Percentiles rank a stretch among this genome's conserved stretches.
Evolutionary conservation across 345 rosid genomes (phyloP).

Genomic region (Eutrema yunnanense): DNA sequence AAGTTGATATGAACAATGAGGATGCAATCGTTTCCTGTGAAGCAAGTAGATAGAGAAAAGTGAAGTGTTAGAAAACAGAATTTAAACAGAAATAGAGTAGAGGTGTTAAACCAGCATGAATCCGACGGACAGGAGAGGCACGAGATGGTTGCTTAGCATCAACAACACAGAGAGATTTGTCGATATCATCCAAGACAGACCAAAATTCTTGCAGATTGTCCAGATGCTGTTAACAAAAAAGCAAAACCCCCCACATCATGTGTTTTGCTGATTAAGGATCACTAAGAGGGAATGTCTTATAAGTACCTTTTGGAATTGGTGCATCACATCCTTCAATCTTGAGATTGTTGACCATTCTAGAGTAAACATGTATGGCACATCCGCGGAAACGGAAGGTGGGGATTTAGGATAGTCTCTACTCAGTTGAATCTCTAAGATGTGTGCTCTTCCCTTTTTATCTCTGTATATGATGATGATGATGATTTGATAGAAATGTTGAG

Average conservation of each 20-base stretch:
- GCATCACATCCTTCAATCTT: slow-evolving; percentile 55
- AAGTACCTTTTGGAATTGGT: slow-evolving; percentile 55
- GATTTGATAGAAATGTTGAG: background rate
- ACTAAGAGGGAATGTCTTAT: background rate
- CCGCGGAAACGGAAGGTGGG: slow-evolving; percentile 68
- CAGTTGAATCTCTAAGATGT: slow-evolving; percentile 54
- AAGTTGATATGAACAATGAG: slow-evolving; percentile 40
- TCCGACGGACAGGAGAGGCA: slow-evolving; percentile 38
- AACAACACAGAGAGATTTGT: slow-evolving; percentile 54
- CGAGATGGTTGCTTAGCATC: slow-evolving; percentile 40
- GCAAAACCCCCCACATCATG: too few species aligned
- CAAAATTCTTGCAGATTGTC: slow-evolving; percentile 65
- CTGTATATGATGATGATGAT: slow-evolving; percentile 28
- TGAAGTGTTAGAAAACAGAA: background rate
- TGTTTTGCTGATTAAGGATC: background rate
- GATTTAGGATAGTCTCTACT: slow-evolving; percentile 45
- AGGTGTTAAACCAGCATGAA: slow-evolving; percentile 44
- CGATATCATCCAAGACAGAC: slow-evolving; percentile 74
- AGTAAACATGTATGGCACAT: slow-evolving; percentile 54
- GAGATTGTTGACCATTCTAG: slow-evolving; percentile 54
- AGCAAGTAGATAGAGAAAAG: background rate
- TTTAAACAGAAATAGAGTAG: background rate
- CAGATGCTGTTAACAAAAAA: slow-evolving; percentile 46
- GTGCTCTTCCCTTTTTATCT: slow-evolving; percentile 53
- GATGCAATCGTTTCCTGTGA: slow-evolving; percentile 55